Base-by-base conservation (phyloP, 1,284 basidiomycete genomes). In the Xerocomus amazonicus region DNA sequence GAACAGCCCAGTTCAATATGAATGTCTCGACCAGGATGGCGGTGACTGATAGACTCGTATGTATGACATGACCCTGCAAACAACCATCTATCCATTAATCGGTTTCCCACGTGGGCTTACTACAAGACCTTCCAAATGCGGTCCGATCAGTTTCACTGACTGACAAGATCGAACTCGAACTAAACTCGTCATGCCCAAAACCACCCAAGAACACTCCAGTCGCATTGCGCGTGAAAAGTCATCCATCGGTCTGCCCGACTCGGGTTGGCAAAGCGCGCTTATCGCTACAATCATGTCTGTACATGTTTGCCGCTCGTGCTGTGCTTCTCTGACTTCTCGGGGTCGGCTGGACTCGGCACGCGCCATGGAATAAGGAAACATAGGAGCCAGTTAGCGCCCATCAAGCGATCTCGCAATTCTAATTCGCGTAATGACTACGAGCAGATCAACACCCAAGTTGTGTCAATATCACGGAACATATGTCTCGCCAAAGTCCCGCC, bases 51-150 rank as follows among this genome's bases (percentile, higher is more conserved):
- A 13, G 36, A 19, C 36, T 38, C 36, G 4, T 3, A 38, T n/a
- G n/a, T n/a, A n/a, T n/a, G n/a, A n/a, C n/a, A n/a, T 23, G 19
- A 38, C 12, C 19, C 19, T 23, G 19, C 19, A 23, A 23, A 4
- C n/a, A n/a, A n/a, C n/a, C n/a, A n/a, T n/a, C 19, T 23, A 4
- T 23, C 19, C 19, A 23, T 23, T 27, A 9, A 27, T 23, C 23
- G 3, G 0, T 29, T 56, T 65, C 62, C 58, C 61, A 66, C 61
- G 56, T 26, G 7, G 28, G 38, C 32, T 49, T 45, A 59, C 42
- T 45, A 69, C 67, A 61, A 58, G 13, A 69, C 67, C 58, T 65
- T 68, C 62, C 60, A 63, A 69, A 69, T 54, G 1, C 10, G 58
- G 63, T 23, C 43, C 9, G 38, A 53, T 54, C 59, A 50, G 49